phyloP scores from a whole-genome alignment of 768 basidiomycete species.

The Kockovaella imperatae region DNA sequence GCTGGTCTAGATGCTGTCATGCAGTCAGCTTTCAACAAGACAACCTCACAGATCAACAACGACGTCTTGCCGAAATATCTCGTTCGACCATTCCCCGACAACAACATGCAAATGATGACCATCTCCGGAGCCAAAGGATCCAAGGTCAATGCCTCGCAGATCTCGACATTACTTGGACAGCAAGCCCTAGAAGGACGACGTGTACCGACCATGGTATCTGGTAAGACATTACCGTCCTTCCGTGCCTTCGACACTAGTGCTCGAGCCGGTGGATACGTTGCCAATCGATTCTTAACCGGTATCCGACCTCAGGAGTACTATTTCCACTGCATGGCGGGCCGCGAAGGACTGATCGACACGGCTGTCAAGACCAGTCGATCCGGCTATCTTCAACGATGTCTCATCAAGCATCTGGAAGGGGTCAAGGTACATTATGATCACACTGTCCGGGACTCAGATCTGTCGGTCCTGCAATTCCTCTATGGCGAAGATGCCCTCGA shows the following conservation, averaged over 20 bases:
- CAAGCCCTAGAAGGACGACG: slow-evolving; percentile 97
- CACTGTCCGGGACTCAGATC: slow-evolving; percentile 91
- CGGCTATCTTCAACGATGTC: slow-evolving; percentile 92
- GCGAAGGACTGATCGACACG: slow-evolving; percentile 97
- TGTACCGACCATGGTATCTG: slow-evolving; percentile 97
- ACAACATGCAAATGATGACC: slow-evolving; percentile 99
- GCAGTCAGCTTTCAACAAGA: slow-evolving; percentile 52
- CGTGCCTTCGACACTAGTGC: slow-evolving; percentile 95
- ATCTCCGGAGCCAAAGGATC: slow-evolving; percentile 96
- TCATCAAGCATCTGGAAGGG: slow-evolving; percentile 97
- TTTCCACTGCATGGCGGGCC: slow-evolving; percentile 99
- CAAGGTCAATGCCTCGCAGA: slow-evolving; percentile 92
- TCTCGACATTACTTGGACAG: slow-evolving; percentile 95
- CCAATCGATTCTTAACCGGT: slow-evolving; percentile 96
- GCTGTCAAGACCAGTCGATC: slow-evolving; percentile 98
- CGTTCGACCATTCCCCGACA: slow-evolving; percentile 88
- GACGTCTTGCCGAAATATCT: slow-evolving; percentile 77
- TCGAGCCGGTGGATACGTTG: slow-evolving; percentile 95
- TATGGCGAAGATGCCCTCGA: slow-evolving; percentile 96
- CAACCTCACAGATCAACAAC: slow-evolving; percentile 84
- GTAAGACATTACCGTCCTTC: slow-evolving; percentile 96
- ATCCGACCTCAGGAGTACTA: slow-evolving; percentile 98
- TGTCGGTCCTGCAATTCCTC: slow-evolving; percentile 86
- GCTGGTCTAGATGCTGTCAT: slow-evolving; percentile 70
- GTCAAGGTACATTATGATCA: slow-evolving; percentile 95